These are phyloP conservation scores for Funneliformis geosporum DNA, from an alignment of 192 early-diverging fungal genomes.

Conservation along the genomic window DNA sequence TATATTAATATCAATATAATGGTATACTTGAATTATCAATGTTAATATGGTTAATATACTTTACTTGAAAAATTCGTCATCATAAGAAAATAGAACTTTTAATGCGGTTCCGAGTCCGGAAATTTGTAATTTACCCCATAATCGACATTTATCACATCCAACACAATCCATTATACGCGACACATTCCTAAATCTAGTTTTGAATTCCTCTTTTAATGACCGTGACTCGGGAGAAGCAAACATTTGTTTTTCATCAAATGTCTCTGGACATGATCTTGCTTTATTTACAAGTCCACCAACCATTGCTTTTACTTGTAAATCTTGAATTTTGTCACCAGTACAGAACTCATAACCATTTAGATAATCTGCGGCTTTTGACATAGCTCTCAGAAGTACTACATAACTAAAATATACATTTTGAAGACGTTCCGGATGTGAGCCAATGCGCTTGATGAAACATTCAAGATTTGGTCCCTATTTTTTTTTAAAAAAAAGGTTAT, in stretches of 20 bases:
- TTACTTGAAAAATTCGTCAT: conserved; percentile 66
- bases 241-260: conserved; percentile 90
- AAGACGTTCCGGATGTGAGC: conserved; percentile 85
- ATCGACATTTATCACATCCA: conserved; percentile 95
- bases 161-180: conserved; percentile 99
- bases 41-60: conserved; percentile 8
- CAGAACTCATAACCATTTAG: conserved; percentile 75
- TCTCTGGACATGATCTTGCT: conserved; percentile 66
- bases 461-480: conserved; percentile 74
- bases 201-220: conserved; percentile 83
- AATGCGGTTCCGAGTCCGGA: conserved; percentile 94
- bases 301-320: conserved; percentile 53
- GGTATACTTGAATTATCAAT: neutral
- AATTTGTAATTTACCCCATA: conserved; percentile 98
- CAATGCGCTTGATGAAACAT: conserved; percentile 90
- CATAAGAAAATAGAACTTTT: conserved; percentile 93
- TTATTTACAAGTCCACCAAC: conserved; percentile 59
- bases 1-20: neutral
- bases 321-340: conserved; percentile 58
- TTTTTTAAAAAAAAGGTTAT: neutral
- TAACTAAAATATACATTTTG: conserved; percentile 97
- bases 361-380: conserved; percentile 81
- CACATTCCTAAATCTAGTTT: conserved; percentile 92
- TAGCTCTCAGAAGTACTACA: conserved; percentile 79
- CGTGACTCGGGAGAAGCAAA: conserved; percentile 52